Conservation (phyloP, 129 eudicot species). For the Flaveria ramosissima region DNA sequence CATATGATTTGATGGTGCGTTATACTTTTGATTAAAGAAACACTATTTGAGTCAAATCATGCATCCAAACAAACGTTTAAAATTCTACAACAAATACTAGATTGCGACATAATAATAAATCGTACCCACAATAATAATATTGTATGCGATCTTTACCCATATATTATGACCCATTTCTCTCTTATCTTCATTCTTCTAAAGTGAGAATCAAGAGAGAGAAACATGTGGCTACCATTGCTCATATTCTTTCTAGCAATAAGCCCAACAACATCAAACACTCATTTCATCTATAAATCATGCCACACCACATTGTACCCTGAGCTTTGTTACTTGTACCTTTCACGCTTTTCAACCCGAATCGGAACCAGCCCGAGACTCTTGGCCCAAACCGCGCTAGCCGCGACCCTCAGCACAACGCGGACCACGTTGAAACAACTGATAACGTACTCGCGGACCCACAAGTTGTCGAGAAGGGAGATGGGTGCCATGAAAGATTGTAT, state of each 20-base stretch:
- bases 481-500: conserved; percentile 43
- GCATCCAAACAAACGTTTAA: conserved; percentile 23
- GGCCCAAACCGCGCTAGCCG: conserved; percentile 42
- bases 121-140: conserved; percentile 23
- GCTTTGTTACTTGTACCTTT: conserved; percentile 47
- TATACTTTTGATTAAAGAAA: background rate
- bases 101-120: conserved; percentile 22
- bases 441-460: conserved; percentile 18
- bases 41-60: background rate
- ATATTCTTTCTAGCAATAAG: conserved; percentile 28
- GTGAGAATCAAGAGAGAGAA: background rate
- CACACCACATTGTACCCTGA: conserved; percentile 44
- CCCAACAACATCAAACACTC: conserved; percentile 31
- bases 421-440: conserved; percentile 21
- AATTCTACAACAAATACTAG: conserved; percentile 11
- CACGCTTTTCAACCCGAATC: conserved; percentile 29
- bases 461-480: conserved; percentile 24
- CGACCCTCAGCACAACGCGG: conserved; percentile 34
- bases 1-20: background rate
- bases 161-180: conserved; percentile 24
- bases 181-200: conserved; percentile 29
- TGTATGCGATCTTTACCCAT: conserved; percentile 31
- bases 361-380: conserved; percentile 42
- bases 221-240: conserved; percentile 29
- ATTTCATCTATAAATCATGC: conserved; percentile 46